phyloP scores from a whole-genome alignment of 2,329 filamentous ascomycete species.

The Tolypocladium amazonense region DNA sequence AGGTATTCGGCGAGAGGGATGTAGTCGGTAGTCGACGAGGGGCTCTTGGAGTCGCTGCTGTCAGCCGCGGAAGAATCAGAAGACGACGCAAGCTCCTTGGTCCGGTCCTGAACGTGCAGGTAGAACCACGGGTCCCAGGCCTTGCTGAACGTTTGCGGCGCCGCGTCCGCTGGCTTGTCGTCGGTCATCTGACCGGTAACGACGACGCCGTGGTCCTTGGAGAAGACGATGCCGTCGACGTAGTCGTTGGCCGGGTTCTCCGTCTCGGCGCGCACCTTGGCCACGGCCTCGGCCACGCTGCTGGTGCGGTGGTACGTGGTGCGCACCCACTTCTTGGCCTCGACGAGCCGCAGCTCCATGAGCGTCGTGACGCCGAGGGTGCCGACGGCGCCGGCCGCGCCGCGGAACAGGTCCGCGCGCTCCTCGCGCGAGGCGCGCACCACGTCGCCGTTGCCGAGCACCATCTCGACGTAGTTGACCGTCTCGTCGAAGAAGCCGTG shows the following conservation, averaged over 20 bases:
- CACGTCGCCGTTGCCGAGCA: slow-evolving; percentile 56
- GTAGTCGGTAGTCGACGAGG: slow-evolving; percentile 32
- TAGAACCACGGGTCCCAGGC: slow-evolving; percentile 68
- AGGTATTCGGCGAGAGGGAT: slow-evolving; percentile 63
- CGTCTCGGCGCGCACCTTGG: slow-evolving; percentile 37
- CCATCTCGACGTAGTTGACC: slow-evolving; percentile 54
- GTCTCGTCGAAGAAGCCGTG: slow-evolving; percentile 63
- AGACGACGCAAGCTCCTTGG: slow-evolving; percentile 8
- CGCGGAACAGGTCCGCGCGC: slow-evolving; percentile 49
- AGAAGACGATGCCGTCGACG: slow-evolving; percentile 62
- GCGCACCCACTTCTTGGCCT: slow-evolving; percentile 50
- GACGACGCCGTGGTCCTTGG: slow-evolving; percentile 51
- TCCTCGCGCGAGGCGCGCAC: slow-evolving; percentile 36
- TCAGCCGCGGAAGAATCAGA: slow-evolving; percentile 7
- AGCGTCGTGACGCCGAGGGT: slow-evolving; percentile 58
- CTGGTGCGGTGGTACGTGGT: slow-evolving; percentile 48
- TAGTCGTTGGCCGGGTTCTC: slow-evolving; percentile 46
- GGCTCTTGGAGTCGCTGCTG: background rate
- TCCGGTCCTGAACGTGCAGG: slow-evolving; percentile 50
- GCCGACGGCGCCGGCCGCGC: slow-evolving; percentile 56
- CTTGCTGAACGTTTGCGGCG: slow-evolving; percentile 44
- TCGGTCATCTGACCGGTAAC: slow-evolving; percentile 54
- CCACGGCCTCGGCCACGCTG: slow-evolving; percentile 35
- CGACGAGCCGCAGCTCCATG: slow-evolving; percentile 51
- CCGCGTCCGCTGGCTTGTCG: slow-evolving; percentile 26